Conservation (phyloP, 2,329 filamentous ascomycete genomes). For the Cladorrhinum sp. region DNA sequence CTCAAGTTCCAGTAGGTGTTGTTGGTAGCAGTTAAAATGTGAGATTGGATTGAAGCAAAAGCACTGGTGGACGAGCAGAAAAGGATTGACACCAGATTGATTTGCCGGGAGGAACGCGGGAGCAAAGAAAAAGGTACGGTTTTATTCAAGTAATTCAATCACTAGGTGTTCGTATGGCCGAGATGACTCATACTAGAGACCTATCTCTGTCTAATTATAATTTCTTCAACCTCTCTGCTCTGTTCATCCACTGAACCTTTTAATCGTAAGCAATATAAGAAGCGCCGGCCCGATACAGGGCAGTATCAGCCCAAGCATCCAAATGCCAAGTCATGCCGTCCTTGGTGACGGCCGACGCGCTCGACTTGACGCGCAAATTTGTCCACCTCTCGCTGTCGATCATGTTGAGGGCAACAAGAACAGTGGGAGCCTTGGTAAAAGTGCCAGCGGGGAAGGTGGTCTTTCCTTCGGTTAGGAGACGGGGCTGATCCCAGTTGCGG, state of each 20-base stretch:
- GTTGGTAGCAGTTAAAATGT: too few species aligned
- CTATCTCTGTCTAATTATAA: too few species aligned
- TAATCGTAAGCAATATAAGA: neutral
- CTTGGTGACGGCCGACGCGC: neutral
- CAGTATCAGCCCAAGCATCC: neutral
- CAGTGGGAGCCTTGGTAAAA: neutral
- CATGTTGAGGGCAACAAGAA: neutral
- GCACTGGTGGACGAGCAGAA: too few species aligned
- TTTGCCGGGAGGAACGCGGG: too few species aligned
- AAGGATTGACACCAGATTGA: too few species aligned
- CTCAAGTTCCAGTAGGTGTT: conserved; percentile 9
- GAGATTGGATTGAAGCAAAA: too few species aligned
- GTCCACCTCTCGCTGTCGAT: neutral
- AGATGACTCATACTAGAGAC: too few species aligned
- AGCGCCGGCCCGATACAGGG: neutral
- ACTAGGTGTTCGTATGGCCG: too few species aligned
- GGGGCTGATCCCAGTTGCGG: neutral
- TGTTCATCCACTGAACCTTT: neutral
- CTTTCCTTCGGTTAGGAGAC: neutral
- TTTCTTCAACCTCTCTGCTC: too few species aligned
- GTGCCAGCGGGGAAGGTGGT: neutral
- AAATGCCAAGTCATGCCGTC: neutral
- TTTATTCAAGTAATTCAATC: too few species aligned
- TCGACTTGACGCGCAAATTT: neutral
- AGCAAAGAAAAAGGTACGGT: too few species aligned